Percentiles rank a stretch among this genome's conserved stretches.
These are phyloP conservation scores for Trypanosoma rangeli DNA, from an alignment of 208 protist species.

Conservation along the genomic window DNA sequence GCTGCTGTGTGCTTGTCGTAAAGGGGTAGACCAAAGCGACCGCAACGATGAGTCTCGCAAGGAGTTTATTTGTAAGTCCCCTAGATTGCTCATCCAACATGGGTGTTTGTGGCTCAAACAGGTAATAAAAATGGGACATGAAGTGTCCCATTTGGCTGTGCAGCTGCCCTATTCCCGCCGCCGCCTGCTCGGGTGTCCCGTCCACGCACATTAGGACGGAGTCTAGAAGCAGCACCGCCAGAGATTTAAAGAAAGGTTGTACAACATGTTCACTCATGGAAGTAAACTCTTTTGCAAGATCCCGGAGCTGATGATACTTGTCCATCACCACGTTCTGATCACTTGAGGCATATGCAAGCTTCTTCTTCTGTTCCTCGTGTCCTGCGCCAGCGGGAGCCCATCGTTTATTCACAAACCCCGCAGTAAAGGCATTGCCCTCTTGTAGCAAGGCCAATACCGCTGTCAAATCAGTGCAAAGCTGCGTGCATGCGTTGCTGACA, in stretches of 20 bases:
- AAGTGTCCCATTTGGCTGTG: slow-evolving; percentile 37
- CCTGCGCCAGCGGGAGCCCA: slow-evolving; percentile 6
- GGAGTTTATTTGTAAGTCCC: slow-evolving; percentile 29
- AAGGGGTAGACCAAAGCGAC: slow-evolving; percentile 15
- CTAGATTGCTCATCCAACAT: slow-evolving; percentile 18
- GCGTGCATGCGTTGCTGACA: slow-evolving; percentile 69
- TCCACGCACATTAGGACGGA: slow-evolving; percentile 31
- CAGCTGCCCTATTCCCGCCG: slow-evolving; percentile 27
- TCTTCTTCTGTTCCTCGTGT: slow-evolving; percentile 1
- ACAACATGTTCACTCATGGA: slow-evolving; percentile 35
- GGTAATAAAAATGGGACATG: slow-evolving; percentile 38
- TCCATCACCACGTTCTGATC: slow-evolving; percentile 6
- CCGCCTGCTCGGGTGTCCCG: slow-evolving; percentile 13
- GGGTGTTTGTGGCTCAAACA: slow-evolving; percentile 35
- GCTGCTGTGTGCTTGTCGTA: slow-evolving; percentile 3
- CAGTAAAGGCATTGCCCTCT: slow-evolving; percentile 7
- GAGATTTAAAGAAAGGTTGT: slow-evolving; percentile 49
- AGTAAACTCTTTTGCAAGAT: slow-evolving; percentile 33
- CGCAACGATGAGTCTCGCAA: slow-evolving; percentile 30
- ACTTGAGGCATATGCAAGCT: background rate
- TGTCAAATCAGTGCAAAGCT: slow-evolving; percentile 52
- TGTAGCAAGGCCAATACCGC: slow-evolving; percentile 51
- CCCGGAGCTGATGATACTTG: slow-evolving; percentile 37
- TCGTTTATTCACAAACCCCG: background rate
- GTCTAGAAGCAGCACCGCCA: slow-evolving; percentile 37